Base-by-base conservation (phyloP, 1,139 yeast species). In the Candida dubliniensis region DNA sequence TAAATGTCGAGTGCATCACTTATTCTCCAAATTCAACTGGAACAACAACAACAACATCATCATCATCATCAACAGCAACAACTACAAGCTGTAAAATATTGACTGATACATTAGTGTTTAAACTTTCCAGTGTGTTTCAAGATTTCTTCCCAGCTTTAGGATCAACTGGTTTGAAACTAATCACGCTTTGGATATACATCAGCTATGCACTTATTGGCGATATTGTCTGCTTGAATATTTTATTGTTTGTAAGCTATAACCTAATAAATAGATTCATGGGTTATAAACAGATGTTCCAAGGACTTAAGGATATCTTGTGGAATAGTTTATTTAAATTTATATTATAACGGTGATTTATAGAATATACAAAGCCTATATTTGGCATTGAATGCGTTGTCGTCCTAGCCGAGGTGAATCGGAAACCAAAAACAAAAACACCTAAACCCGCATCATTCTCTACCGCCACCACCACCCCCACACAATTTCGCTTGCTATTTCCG, bases 131-230 rank as follows among this genome's bases (percentile, higher is more conserved):
- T 4, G 64, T 65, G 2, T 42, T 67, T 25, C 45, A 43, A 13
- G 24, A 36, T 18, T 46, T 47, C 38, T 61, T 45, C 43, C 61
- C 55, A 3, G 41, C 29, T 25, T 50, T 52, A 34, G 43, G 34
- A 2, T 10, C 36, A 15, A 23, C 45, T 40, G 8, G 34, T 5
- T 45, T 58, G 36, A 60, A 61, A 10, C 11, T 45, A 36, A 42
- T 56, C 13, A 61, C 69, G 12, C 48, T 69, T n/a, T n/a, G 48
- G 15, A 41, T 64, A 7, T 69, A 61, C 55, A 44, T 63, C 31
- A 10, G 50, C 4, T 69, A 66, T 48, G 68, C 66, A 0, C 38
- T 65, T 11, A 46, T 63, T 4, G 73, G 71, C 2, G 63, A 66
- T 50, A 42, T 68, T 26, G 45, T 69, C 9, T 60, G 67, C 32